These are phyloP conservation scores for Fusarium haematococcum DNA, from an alignment of 2,329 filamentous ascomycete genomes.

Conservation along the genomic window DNA sequence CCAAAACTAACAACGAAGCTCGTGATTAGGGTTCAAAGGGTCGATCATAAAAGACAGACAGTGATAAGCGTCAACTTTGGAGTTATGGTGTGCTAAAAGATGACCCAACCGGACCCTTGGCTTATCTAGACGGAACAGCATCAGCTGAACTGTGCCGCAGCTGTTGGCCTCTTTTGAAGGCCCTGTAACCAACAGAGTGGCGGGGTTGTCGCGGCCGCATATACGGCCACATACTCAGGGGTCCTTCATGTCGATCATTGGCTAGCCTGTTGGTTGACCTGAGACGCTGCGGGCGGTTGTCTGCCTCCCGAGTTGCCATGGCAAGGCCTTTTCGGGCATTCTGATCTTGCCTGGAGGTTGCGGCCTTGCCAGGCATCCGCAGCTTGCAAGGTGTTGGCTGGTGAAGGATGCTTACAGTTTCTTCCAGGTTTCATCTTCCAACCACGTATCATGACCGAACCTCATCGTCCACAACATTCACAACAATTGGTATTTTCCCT, in stretches of 20 bases:
- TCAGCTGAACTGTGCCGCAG: neutral
- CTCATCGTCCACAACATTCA: neutral
- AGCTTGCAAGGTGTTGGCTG: neutral
- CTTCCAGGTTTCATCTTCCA: neutral
- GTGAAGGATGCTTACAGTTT: neutral
- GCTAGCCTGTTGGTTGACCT: neutral
- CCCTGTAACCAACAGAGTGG: neutral
- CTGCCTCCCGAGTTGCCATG: neutral
- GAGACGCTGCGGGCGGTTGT: neutral
- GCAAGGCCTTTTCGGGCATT: neutral
- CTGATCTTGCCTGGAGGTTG: neutral
- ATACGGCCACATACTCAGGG: neutral
- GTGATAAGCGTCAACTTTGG: neutral
- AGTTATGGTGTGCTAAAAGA: neutral
- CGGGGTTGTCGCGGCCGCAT: neutral
- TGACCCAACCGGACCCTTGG: neutral
- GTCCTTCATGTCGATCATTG: neutral
- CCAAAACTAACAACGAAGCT: neutral
- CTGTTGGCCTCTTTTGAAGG: neutral
- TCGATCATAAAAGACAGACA: neutral
- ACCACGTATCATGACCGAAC: neutral
- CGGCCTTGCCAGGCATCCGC: neutral
- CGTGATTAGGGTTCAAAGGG: neutral
- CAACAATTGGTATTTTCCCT: neutral
- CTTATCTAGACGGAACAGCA: neutral